These are phyloP conservation scores for Harringtonia aguacate DNA, from an alignment of 2,329 filamentous ascomycete species.

Conservation along the genomic window DNA sequence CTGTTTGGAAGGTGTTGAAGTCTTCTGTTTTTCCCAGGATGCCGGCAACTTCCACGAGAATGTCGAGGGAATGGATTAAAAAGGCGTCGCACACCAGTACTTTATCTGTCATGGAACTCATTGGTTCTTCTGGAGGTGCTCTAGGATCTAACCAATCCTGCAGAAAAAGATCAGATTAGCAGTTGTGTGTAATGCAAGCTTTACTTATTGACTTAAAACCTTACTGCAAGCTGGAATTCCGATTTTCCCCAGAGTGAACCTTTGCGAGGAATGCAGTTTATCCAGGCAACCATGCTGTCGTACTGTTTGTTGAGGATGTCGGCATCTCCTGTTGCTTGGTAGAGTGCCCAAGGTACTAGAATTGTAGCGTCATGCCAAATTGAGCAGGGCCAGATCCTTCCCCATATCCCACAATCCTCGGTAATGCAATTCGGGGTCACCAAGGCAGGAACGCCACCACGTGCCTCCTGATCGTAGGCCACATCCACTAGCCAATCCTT, in stretches of 20 bases:
- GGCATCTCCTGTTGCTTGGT: constrained; percentile 16
- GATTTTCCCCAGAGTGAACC: constrained; percentile 23
- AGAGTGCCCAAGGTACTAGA: constrained; percentile 20
- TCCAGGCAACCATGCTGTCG: constrained; percentile 18
- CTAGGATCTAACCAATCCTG: constrained; percentile 29
- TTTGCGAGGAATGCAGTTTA: constrained; percentile 14
- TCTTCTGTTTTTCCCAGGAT: constrained; percentile 8
- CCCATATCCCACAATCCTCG: not conserved
- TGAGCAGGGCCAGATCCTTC: not conserved
- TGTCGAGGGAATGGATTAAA: constrained; percentile 20
- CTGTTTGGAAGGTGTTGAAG: not conserved
- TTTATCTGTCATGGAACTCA: constrained; percentile 19
- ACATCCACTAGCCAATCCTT: constrained; percentile 38
- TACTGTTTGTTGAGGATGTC: constrained; percentile 19
- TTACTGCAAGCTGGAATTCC: too few relatives aligned
- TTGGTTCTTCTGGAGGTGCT: constrained; percentile 21
- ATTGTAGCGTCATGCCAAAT: constrained; percentile 20
- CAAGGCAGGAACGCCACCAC: constrained; percentile 14
- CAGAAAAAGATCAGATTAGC: too few relatives aligned
- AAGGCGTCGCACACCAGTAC: constrained; percentile 26
- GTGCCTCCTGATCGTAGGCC: constrained; percentile 12
- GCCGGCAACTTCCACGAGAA: constrained; percentile 17
- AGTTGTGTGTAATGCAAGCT: too few relatives aligned
- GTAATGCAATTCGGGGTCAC: constrained; percentile 11
- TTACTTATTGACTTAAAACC: too few relatives aligned